Evolutionary conservation across 495 filamentous ascomycete species (phyloP).

Genomic region (Podospora appendiculata): DNA sequence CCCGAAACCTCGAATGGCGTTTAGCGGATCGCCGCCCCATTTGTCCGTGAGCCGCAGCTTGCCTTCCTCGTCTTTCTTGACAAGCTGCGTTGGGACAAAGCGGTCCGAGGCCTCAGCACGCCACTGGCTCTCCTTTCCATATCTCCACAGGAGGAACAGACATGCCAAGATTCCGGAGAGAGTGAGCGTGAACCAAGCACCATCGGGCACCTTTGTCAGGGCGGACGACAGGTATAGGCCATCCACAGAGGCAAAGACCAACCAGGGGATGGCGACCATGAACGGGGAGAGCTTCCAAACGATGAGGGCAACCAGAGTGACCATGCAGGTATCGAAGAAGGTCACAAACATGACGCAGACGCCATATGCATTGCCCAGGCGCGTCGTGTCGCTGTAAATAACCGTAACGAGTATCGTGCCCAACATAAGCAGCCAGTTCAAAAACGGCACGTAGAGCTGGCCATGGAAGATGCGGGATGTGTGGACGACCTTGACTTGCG

Average conservation of each 20-base stretch:
- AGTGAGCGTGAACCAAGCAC: conserved; percentile 67
- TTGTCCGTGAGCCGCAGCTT: conserved; percentile 24
- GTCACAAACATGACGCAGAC: conserved; percentile 71
- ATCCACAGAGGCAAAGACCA: conserved; percentile 54
- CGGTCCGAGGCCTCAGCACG: conserved; percentile 53
- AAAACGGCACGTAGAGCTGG: conserved; percentile 63
- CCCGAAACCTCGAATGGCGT: conserved; percentile 44
- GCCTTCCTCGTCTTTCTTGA: conserved; percentile 15
- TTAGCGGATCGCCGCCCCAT: conserved; percentile 40
- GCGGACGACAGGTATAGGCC: conserved; percentile 59
- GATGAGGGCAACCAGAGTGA: conserved; percentile 57
- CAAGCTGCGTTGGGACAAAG: conserved; percentile 42
- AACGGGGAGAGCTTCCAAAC: conserved; percentile 55
- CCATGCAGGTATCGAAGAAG: conserved; percentile 65
- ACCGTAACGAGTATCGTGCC: conserved; percentile 67
- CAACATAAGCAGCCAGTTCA: conserved; percentile 68
- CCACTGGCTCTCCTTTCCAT: conserved; percentile 70
- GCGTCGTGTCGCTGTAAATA: conserved; percentile 60
- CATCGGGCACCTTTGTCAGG: conserved; percentile 60
- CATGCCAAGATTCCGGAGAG: conserved; percentile 50
- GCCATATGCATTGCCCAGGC: conserved; percentile 39
- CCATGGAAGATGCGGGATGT: conserved; percentile 59
- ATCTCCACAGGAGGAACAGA: conserved; percentile 65
- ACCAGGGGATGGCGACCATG: conserved; percentile 52
- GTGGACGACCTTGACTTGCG: conserved; percentile 61